phyloP scores from a whole-genome alignment of 305 asterid genomes.

The Fraxinus albicans region DNA sequence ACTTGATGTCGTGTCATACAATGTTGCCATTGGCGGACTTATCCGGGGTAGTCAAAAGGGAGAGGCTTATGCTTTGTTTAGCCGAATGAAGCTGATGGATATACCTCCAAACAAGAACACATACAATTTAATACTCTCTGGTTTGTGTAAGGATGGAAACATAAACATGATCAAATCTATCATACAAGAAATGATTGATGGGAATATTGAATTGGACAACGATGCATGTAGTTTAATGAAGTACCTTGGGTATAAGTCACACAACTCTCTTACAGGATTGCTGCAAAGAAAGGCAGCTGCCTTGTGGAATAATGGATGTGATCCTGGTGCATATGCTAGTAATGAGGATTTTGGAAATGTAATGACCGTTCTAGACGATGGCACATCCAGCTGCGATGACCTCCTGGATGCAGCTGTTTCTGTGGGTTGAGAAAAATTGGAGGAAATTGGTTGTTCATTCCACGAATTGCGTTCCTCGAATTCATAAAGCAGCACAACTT shows the following conservation, averaged over 20 bases:
- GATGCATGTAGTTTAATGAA: constrained; percentile 31
- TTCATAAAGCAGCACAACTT: constrained; percentile 6
- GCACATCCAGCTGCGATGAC: constrained; percentile 46
- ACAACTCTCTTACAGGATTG: constrained; percentile 30
- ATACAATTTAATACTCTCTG: constrained; percentile 50
- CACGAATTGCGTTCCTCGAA: background rate
- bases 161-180: constrained; percentile 36
- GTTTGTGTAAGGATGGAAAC: constrained; percentile 49
- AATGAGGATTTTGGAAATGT: constrained; percentile 6
- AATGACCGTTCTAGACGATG: background rate
- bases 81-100: constrained; percentile 53
- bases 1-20: constrained; percentile 60
- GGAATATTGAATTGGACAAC: constrained; percentile 39
- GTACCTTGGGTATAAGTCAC: constrained; percentile 23
- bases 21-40: constrained; percentile 52
- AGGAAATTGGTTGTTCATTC: constrained; percentile 12
- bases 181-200: constrained; percentile 50
- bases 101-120: constrained; percentile 43
- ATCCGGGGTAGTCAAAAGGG: constrained; percentile 36
- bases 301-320: constrained; percentile 15
- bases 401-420: constrained; percentile 45
- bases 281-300: constrained; percentile 29
- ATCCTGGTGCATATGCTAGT: constrained; percentile 14
- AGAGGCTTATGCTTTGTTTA: constrained; percentile 55
- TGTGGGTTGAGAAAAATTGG: constrained; percentile 39